These are phyloP conservation scores for Pythium utonaiense DNA, from an alignment of 352 stramenopile genomes.

Conservation along the genomic window DNA sequence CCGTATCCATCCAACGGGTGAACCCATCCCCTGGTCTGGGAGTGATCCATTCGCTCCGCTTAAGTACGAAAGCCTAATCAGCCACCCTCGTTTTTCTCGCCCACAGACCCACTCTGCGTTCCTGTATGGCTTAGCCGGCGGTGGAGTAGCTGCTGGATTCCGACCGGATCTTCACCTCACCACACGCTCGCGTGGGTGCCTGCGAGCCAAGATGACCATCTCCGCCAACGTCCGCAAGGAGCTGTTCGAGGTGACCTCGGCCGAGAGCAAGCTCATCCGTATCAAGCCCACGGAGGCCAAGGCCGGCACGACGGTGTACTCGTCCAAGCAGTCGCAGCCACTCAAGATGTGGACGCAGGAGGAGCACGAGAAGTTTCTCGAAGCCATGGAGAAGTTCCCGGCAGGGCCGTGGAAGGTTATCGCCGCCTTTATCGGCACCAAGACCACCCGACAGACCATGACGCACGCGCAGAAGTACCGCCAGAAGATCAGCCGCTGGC, in stretches of 20 bases:
- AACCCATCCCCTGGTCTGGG: constrained; percentile 15
- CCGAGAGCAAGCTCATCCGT: constrained; percentile 77
- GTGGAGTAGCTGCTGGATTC: constrained; percentile 17
- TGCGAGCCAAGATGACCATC: constrained; percentile 66
- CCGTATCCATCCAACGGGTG: constrained; percentile 6
- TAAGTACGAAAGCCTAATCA: constrained; percentile 47
- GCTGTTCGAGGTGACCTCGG: constrained; percentile 79
- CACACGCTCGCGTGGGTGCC: background rate
- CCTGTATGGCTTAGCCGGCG: constrained; percentile 20
- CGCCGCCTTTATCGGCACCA: constrained; percentile 73
- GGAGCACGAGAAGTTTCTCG: constrained; percentile 83
- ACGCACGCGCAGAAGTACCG: constrained; percentile 84
- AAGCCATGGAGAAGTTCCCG: constrained; percentile 86
- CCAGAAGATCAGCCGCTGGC: constrained; percentile 83
- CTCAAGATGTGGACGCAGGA: constrained; percentile 86
- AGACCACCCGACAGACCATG: constrained; percentile 93
- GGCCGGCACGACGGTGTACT: constrained; percentile 81
- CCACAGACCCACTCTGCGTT: constrained; percentile 23
- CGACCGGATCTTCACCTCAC: background rate
- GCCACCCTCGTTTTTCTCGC: constrained; percentile 19
- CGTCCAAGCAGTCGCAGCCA: constrained; percentile 77
- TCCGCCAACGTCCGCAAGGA: constrained; percentile 84
- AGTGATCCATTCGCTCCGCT: constrained; percentile 30
- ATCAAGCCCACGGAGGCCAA: constrained; percentile 84
- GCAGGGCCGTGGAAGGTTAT: constrained; percentile 82